Evolutionary conservation across 2,329 filamentous ascomycete genomes (phyloP).

Genomic region (Coniochaeta hoffmannii): DNA sequence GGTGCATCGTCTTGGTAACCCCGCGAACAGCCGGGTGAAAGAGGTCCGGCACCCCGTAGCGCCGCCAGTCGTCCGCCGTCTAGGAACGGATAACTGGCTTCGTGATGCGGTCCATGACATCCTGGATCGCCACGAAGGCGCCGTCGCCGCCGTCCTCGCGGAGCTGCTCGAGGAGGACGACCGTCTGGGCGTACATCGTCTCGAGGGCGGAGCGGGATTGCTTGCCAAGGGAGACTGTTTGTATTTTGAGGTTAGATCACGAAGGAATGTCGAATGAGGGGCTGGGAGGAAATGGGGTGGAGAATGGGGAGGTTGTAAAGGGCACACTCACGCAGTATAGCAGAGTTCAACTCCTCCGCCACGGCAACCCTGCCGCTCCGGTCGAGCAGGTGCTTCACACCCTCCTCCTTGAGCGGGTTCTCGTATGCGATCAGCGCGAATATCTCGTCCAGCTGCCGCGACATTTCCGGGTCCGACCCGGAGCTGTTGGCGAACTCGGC

Average conservation of each 20-base stretch:
- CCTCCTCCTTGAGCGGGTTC: conserved; percentile 67
- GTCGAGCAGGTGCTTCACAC: conserved; percentile 73
- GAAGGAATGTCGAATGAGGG: no score
- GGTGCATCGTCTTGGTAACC: no score
- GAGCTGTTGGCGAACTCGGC: conserved; percentile 66
- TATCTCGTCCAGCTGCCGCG: conserved; percentile 70
- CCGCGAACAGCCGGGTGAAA: neutral
- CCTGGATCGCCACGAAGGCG: conserved; percentile 64
- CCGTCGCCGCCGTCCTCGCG: conserved; percentile 72
- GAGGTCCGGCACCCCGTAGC: neutral
- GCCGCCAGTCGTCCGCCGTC: conserved; percentile 10
- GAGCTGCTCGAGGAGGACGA: conserved; percentile 75
- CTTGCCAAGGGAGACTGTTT: conserved; percentile 79
- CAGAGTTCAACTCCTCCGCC: conserved; percentile 89
- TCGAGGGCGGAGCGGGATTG: conserved; percentile 82
- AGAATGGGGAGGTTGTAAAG: neutral
- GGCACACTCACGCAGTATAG: conserved; percentile 68
- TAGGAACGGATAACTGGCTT: conserved; percentile 14
- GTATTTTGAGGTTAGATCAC: no score
- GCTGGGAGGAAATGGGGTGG: conserved; percentile 1
- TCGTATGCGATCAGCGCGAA: conserved; percentile 83
- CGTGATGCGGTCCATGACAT: conserved; percentile 39
- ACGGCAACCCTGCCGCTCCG: conserved; percentile 66
- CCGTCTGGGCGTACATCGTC: conserved; percentile 77
- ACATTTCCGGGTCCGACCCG: conserved; percentile 55